Conservation (phyloP, 306 rosid genomes). For the Ammopiptanthus mongolicus region DNA sequence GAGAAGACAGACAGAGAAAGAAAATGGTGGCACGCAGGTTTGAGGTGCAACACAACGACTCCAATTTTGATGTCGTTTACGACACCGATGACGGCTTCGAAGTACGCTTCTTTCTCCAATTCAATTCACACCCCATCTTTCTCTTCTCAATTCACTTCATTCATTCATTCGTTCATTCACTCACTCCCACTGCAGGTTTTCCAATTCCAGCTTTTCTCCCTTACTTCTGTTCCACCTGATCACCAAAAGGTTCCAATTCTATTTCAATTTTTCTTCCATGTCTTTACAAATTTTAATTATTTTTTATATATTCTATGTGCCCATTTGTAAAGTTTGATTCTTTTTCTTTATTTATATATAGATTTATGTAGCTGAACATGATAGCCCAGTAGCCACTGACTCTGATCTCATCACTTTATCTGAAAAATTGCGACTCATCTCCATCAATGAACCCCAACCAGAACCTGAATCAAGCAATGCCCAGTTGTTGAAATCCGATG, state of each 20-base stretch:
- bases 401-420: conserved; percentile 53
- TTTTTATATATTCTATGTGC: neutral
- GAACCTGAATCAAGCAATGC: conserved; percentile 17
- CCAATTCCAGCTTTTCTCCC: conserved; percentile 71
- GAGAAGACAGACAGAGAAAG: neutral
- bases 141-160: neutral
- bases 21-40: conserved; percentile 60
- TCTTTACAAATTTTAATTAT: neutral
- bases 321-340: neutral
- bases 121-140: too few species aligned
- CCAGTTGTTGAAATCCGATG: conserved; percentile 46
- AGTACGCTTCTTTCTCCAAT: conserved; percentile 23
- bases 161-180: neutral
- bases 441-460: conserved; percentile 28
- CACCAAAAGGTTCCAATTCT: conserved; percentile 53
- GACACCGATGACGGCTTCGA: conserved; percentile 75
- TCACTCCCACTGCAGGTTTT: conserved; percentile 39
- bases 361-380: conserved; percentile 41
- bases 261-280: too few species aligned
- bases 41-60: conserved; percentile 48
- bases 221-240: conserved; percentile 62
- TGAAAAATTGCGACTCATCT: conserved; percentile 56
- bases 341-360: conserved; percentile 20
- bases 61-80: conserved; percentile 50
- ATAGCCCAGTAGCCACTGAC: conserved; percentile 40